Base-by-base conservation (phyloP, 2,329 filamentous ascomycete genomes). In the Aspergillus unguis region DNA sequence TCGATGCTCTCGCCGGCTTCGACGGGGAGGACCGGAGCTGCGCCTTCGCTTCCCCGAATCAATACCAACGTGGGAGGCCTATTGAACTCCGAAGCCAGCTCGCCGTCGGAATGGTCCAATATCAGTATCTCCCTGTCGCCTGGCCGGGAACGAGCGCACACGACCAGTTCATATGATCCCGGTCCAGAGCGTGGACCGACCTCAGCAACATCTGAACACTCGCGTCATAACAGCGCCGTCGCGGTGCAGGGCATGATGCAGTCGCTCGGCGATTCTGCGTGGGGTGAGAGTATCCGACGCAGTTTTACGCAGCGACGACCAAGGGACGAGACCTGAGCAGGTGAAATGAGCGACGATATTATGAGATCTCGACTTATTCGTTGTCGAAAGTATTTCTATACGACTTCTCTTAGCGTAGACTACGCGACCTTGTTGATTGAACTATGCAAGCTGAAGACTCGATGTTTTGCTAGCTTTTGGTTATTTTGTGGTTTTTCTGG, bases 231-330 rank as follows among this genome's bases (percentile, higher is more conserved):
- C 50, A 91, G 87, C 69, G 78, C 80, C 4, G 85, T 92, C 52
- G 90, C 84, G 64, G 85, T 86, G 45, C 82, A 85, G 44, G 87
- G 91, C 63, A 88, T 95, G 60, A 83, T 92, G 69, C 85, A 91
- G 60, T 88, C 94, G 66, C 80, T 97, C 50, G 90, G 94, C 64
- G 88, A 92, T 65, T 94, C 90, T 17, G 86, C 88, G 11, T 97
- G 92, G 92, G 89, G 92, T 47, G 90, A 95, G 73, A 95, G 89
- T 76, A 91, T 96, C 59, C 81, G 91, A 58, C 82, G 90, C 57
- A 95, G 90, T 74, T 90, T 94, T 62, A 96, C 91, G 48, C 81
- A 78, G 64, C 78, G 78, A 63, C 76, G 36, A 64, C 65, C 41
- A n/a, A 50, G 52, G 25, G 55, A 57, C 44, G 53, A 50, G 40